These are phyloP conservation scores for Talaromyces wortmannii DNA, from an alignment of 495 filamentous ascomycete genomes.

Conservation along the genomic window DNA sequence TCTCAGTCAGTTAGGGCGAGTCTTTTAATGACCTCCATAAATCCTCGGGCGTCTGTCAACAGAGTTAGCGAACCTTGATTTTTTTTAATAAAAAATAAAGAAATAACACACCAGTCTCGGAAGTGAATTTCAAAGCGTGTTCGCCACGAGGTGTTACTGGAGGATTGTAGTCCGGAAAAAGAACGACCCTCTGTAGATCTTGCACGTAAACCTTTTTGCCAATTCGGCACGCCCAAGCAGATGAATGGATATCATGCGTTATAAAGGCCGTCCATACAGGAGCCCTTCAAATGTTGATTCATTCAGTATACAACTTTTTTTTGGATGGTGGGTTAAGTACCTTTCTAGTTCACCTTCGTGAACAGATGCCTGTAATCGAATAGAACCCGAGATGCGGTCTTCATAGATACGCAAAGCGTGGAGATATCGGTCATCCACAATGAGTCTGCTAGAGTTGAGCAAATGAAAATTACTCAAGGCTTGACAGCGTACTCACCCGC, in stretches of 20 bases:
- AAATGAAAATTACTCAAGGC: background rate
- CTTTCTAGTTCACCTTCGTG: conserved; percentile 31
- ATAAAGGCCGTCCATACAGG: conserved; percentile 78
- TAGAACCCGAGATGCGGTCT: conserved; percentile 55
- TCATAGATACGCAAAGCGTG: conserved; percentile 68
- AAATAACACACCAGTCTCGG: conserved; percentile 12
- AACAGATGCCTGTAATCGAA: conserved; percentile 49
- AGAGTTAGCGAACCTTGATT: background rate
- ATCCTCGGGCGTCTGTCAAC: conserved; percentile 31
- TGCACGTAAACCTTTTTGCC: conserved; percentile 50
- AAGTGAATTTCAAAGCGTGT: conserved; percentile 32
- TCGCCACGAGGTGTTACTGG: conserved; percentile 25
- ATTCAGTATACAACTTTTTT: background rate
- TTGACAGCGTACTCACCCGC: conserved; percentile 46
- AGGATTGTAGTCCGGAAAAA: conserved; percentile 51
- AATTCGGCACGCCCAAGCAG: conserved; percentile 48
- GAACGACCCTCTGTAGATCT: conserved; percentile 54
- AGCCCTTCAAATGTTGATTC: conserved; percentile 16
- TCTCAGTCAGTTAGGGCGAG: conserved; percentile 5
- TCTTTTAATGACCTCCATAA: conserved; percentile 19
- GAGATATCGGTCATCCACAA: conserved; percentile 60
- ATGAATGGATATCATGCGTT: conserved; percentile 49
- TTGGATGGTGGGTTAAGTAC: too few relatives aligned
- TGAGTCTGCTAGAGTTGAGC: conserved; percentile 43
- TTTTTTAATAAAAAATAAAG: background rate